Percentiles rank a stretch among this genome's conserved stretches.
These are phyloP conservation scores for Debaryomyces sp. DNA, from an alignment of 1,139 yeast species.

Conservation along the genomic window DNA sequence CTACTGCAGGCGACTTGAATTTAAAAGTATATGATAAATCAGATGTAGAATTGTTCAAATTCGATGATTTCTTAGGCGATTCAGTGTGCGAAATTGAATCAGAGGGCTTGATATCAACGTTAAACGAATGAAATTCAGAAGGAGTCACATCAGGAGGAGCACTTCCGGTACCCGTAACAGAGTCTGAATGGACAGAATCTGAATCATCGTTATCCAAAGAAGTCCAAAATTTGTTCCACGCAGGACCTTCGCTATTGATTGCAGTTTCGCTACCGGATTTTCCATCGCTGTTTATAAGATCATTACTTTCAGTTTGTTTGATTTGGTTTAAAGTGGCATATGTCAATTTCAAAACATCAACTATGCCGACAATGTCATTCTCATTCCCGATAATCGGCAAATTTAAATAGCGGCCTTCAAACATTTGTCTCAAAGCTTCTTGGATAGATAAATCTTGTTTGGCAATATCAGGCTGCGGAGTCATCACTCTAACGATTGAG, in stretches of 20 bases:
- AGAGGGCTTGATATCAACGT: constrained; percentile 56
- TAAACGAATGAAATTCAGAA: constrained; percentile 55
- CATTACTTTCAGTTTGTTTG: constrained; percentile 43
- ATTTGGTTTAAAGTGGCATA: constrained; percentile 83
- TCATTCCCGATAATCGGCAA: constrained; percentile 76
- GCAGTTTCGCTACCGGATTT: constrained; percentile 15
- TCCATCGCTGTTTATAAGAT: constrained; percentile 15
- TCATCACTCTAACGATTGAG: constrained; percentile 85
- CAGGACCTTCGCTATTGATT: constrained; percentile 62
- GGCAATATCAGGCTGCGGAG: constrained; percentile 89
- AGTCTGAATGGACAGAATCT: constrained; percentile 60
- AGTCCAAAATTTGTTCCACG: constrained; percentile 90
- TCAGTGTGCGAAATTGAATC: constrained; percentile 67
- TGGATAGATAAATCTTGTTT: constrained; percentile 64
- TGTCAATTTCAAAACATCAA: constrained; percentile 81
- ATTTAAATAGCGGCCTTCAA: constrained; percentile 84
- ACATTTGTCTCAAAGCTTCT: constrained; percentile 86
- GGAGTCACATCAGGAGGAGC: constrained; percentile 47
- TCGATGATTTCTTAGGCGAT: constrained; percentile 20
- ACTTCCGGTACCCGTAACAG: constrained; percentile 25
- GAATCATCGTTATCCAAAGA: constrained; percentile 65
- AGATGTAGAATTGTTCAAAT: constrained; percentile 7
- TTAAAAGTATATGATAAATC: constrained; percentile 58
- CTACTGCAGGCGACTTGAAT: constrained; percentile 67
- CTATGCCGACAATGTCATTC: constrained; percentile 71